A percentile compares a stretch with the other conserved stretches of the same genome.
Conservation (phyloP, 192 early-diverging fungal genomes). For the Umbelopsis vinacea region DNA sequence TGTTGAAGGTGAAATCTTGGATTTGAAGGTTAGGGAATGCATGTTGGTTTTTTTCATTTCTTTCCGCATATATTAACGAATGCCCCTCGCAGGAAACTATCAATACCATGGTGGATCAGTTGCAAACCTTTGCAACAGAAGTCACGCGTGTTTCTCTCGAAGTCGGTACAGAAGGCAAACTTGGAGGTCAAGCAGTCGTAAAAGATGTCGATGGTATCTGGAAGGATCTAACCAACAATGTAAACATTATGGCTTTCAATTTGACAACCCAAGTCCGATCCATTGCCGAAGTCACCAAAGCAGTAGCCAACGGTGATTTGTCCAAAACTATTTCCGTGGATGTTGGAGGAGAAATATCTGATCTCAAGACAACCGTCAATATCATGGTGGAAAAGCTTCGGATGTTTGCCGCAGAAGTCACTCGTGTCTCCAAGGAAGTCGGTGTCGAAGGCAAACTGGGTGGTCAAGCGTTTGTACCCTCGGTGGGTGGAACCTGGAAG, state of each 20-base stretch:
- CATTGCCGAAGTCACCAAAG: constrained; percentile 70
- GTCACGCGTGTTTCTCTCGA: constrained; percentile 73
- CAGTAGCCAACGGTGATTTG: constrained; percentile 69
- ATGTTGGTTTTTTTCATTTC: too few species aligned
- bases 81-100: constrained; percentile 40
- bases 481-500: constrained; percentile 58
- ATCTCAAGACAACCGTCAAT: constrained; percentile 74
- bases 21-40: constrained; percentile 57
- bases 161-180: constrained; percentile 71
- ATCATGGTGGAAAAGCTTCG: constrained; percentile 62
- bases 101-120: constrained; percentile 59
- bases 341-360: constrained; percentile 70
- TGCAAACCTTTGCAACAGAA: constrained; percentile 60
- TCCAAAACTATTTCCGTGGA: constrained; percentile 68
- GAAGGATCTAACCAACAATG: constrained; percentile 57
- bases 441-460: constrained; percentile 71
- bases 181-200: constrained; percentile 66
- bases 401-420: constrained; percentile 63
- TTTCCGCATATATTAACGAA: not conserved
- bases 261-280: constrained; percentile 58
- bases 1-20: constrained; percentile 58
- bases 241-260: constrained; percentile 56
- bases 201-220: constrained; percentile 62
- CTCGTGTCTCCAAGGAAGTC: constrained; percentile 71
- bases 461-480: constrained; percentile 60